phyloP scores from a whole-genome alignment of 2,329 filamentous ascomycete genomes.

The Trichoderma sp. region DNA sequence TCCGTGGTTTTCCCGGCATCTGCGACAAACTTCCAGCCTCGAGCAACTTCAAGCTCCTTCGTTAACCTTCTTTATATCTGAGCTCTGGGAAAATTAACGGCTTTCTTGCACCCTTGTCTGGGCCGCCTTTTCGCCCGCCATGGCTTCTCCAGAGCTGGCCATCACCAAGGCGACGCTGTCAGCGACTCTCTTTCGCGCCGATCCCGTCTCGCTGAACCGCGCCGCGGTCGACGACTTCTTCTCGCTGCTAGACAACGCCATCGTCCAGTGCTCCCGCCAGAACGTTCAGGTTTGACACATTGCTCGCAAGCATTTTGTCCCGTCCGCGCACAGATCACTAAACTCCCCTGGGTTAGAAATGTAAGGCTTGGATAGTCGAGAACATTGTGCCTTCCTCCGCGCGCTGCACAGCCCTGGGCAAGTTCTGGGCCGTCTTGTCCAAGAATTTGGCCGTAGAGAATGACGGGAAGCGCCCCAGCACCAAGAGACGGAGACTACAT shows the following conservation, averaged over 20 bases:
- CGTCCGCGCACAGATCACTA: slow-evolving; percentile 24
- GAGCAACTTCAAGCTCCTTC: background rate
- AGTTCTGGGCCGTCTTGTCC: slow-evolving; percentile 70
- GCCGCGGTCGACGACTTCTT: slow-evolving; percentile 70
- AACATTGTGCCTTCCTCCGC: slow-evolving; percentile 66
- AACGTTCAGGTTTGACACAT: slow-evolving; percentile 82
- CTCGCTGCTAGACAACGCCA: slow-evolving; percentile 58
- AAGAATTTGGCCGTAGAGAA: slow-evolving; percentile 36
- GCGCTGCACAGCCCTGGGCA: slow-evolving; percentile 66
- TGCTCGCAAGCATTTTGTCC: slow-evolving; percentile 12
- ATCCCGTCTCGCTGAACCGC: slow-evolving; percentile 66
- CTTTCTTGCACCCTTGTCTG: background rate
- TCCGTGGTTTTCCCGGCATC: background rate
- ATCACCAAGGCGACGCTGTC: slow-evolving; percentile 78
- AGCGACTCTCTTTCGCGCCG: slow-evolving; percentile 68
- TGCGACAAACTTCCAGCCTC: background rate
- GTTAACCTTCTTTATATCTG: background rate
- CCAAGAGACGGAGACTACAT: slow-evolving; percentile 68
- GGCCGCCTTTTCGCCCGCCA: slow-evolving; percentile 33
- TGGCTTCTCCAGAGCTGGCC: slow-evolving; percentile 68
- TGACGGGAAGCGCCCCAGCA: slow-evolving; percentile 45
- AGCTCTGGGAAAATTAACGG: slow-evolving; percentile 12
- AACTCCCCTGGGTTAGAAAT: slow-evolving; percentile 59
- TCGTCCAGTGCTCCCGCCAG: slow-evolving; percentile 69
- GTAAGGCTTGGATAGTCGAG: slow-evolving; percentile 79